Base-by-base conservation (phyloP, 768 basidiomycete species). In the Pleurotus djamor region DNA sequence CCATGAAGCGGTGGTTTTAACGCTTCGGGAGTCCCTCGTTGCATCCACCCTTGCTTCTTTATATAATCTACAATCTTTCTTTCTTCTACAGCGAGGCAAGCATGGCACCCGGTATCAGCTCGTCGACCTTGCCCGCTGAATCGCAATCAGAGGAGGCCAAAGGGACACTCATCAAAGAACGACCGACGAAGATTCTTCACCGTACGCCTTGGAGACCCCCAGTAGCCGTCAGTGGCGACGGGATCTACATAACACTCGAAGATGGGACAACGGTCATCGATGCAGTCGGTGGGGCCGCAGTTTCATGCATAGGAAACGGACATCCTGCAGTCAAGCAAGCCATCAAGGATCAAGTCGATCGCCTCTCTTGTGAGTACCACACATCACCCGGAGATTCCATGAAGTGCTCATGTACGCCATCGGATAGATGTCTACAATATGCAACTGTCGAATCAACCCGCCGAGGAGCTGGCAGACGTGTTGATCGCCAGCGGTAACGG, bases 271-370 rank as follows among this genome's bases (percentile, higher is more conserved):
- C 73, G 58, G 68, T 94, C 34, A 79, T 94, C 64, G 93, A 96
- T 73, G 90, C 82, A 5, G 85, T 91, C 48, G 94, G 94, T 48
- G 94, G 93, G 33, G 92, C 92, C 4, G 92, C 94, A 8, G 94
- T 96, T 33, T 71, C 86, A 9, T 92, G 89, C 69, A 69, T 96
- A 47, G 94, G 93, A 2, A 84, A 85, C 59, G 83, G 80, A 17
- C 86, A 93, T 67, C 89, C 88, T 2, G 82, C 79, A 60, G 89
- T 94, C 36, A 76, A 82, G 59, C 75, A 86, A 67, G 89, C 89
- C 2, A 78, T 94, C 57, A 91, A 92, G 69, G 84, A 91, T 59
- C 92, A 94, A 65, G 76, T 89, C 14, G 91, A 92, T 71, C 85
- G 84, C 64, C 74, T 94, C 44, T 77, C 90, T 17, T 94, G 92